Evolutionary conservation across 345 rosid genomes (phyloP).

Genomic region (Eucalyptus coolabah): DNA sequence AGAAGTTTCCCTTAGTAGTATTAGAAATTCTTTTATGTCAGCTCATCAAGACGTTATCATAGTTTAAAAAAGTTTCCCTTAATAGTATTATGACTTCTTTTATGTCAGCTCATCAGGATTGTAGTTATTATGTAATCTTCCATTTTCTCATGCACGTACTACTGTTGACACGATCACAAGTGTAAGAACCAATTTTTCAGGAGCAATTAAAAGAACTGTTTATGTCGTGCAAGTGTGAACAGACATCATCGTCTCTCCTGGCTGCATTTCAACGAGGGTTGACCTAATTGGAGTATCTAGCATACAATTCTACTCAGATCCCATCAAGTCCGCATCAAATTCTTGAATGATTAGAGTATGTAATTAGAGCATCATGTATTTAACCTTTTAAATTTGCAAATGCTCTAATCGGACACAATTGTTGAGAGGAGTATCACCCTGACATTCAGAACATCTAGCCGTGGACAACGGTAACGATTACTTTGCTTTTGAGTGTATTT

Average conservation of each 20-base stretch:
- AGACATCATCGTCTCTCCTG: not conserved
- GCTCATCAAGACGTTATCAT: not conserved
- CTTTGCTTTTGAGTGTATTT: not conserved
- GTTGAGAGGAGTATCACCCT: not conserved
- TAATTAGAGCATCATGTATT: not conserved
- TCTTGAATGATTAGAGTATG: not conserved
- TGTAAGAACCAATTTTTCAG: not conserved
- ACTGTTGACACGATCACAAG: not conserved
- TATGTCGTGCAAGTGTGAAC: not conserved
- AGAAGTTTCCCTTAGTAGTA: not conserved
- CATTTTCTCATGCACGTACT: not conserved
- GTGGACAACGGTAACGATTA: not conserved
- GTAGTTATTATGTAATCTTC: not conserved
- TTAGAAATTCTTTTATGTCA: not conserved
- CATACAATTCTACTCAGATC: not conserved
- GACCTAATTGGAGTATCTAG: not conserved
- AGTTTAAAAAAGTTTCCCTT: not conserved
- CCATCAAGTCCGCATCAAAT: not conserved
- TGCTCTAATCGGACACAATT: not conserved
- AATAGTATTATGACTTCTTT: not conserved
- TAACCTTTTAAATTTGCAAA: not conserved
- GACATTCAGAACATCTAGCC: not conserved
- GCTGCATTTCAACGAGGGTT: not conserved
- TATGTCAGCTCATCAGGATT: not conserved
- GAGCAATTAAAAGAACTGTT: not conserved